A percentile compares a stretch with the other conserved stretches of the same genome.
These are phyloP conservation scores for Glutinoglossum americanum DNA, from an alignment of 495 filamentous ascomycete species.

Conservation along the genomic window DNA sequence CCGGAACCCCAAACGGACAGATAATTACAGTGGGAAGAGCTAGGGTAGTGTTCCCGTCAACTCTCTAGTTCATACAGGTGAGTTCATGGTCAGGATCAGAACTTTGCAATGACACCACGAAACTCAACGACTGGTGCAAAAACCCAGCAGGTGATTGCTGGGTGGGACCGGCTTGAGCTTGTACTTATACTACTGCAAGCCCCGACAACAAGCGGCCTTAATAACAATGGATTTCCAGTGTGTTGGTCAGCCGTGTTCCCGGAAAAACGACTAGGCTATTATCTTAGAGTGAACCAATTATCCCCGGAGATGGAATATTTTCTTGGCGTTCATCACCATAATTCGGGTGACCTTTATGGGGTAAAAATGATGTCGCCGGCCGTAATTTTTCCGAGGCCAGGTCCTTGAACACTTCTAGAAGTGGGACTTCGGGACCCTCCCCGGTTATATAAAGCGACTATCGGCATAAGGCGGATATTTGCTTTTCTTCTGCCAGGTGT, in stretches of 20 bases:
- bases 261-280: too few species aligned
- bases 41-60: not conserved
- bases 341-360: too few species aligned
- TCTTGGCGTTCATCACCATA: too few species aligned
- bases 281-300: not conserved
- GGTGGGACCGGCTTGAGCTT: not conserved
- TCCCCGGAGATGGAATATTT: not conserved
- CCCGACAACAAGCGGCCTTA: not conserved
- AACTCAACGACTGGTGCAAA: not conserved
- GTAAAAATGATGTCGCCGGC: not conserved
- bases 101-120: not conserved
- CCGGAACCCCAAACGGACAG: not conserved
- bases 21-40: not conserved
- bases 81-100: not conserved
- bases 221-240: not conserved
- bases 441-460: not conserved
- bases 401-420: not conserved
- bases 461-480: not conserved
- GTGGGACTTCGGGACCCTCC: not conserved
- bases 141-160: not conserved
- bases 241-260: not conserved
- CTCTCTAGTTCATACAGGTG: not conserved
- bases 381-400: not conserved
- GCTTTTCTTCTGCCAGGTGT: not conserved
- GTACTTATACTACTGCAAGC: not conserved